Conservation (phyloP, 495 filamentous ascomycete species). For the Xylaria curta region DNA sequence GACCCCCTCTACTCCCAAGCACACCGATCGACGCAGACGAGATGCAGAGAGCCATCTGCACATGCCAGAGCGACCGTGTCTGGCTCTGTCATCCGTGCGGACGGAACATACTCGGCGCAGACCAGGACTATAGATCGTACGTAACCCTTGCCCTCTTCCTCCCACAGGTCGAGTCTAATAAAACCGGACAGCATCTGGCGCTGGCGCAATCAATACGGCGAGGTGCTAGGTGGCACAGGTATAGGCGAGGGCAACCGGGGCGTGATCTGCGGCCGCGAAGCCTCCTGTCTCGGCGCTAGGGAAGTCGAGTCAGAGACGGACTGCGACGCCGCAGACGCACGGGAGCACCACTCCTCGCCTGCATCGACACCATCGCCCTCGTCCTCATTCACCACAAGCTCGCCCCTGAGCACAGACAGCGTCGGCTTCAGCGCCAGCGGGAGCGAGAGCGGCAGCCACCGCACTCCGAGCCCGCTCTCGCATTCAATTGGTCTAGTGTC, state of each 20-base stretch:
- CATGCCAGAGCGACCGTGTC: slow-evolving; percentile 64
- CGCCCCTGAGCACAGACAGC: slow-evolving; percentile 26
- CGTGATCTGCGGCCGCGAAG: slow-evolving; percentile 78
- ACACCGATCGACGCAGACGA: slow-evolving; percentile 45
- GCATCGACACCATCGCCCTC: slow-evolving; percentile 35
- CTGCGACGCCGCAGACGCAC: slow-evolving; percentile 70
- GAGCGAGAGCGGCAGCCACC: slow-evolving; percentile 30
- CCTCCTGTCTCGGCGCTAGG: slow-evolving; percentile 69
- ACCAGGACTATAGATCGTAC: slow-evolving; percentile 71
- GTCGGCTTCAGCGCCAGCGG: slow-evolving; percentile 29
- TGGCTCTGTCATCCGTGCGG: slow-evolving; percentile 88
- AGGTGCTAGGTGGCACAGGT: slow-evolving; percentile 80
- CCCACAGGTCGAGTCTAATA: not conserved
- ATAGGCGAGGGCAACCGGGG: slow-evolving; percentile 89
- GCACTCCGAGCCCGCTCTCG: slow-evolving; percentile 47
- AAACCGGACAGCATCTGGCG: slow-evolving; percentile 68
- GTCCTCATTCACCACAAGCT: slow-evolving; percentile 36
- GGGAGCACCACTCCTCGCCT: slow-evolving; percentile 39
- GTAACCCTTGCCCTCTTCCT: slow-evolving; percentile 14
- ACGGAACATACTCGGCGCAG: slow-evolving; percentile 66
- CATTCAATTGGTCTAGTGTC: not conserved
- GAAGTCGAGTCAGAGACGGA: slow-evolving; percentile 83
- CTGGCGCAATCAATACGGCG: slow-evolving; percentile 86
- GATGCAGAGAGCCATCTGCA: slow-evolving; percentile 69
- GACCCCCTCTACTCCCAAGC: slow-evolving; percentile 36